Evolutionary conservation across 2,329 filamentous ascomycete species (phyloP).

Genomic region (Pestalotiopsis sp.): DNA sequence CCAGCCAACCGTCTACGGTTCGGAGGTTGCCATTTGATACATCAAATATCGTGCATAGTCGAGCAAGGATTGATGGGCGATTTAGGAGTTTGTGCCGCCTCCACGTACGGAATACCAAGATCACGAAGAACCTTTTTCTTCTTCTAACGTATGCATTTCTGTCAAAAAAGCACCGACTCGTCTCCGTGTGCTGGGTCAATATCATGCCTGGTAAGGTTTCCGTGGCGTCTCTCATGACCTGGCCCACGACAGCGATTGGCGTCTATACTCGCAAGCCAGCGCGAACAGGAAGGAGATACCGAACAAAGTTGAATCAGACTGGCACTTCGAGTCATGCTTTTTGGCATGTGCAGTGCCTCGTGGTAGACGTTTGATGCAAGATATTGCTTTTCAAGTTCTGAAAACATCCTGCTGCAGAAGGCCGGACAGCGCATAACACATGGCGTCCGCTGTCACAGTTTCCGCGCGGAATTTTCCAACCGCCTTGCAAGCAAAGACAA

Average conservation of each 20-base stretch:
- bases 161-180: not conserved
- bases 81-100: too few species aligned
- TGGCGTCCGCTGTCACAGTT: not conserved
- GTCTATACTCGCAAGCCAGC: not conserved
- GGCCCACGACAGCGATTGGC: not conserved
- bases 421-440: not conserved
- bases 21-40: not conserved
- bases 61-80: not conserved
- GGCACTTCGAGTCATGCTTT: not conserved
- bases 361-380: not conserved
- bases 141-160: not conserved
- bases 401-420: not conserved
- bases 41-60: not conserved
- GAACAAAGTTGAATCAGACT: not conserved
- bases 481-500: not conserved
- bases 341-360: not conserved
- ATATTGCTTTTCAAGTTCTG: slow-evolving; percentile 1
- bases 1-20: not conserved
- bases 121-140: not conserved
- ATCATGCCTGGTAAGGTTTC: slow-evolving; percentile 1
- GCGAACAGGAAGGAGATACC: slow-evolving; percentile 2
- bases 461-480: not conserved
- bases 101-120: not conserved
- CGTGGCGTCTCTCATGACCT: slow-evolving; percentile 6
- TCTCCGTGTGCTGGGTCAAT: not conserved